Conservation (phyloP, 2,329 filamentous ascomycete genomes). For the Epichloe amarillans region DNA sequence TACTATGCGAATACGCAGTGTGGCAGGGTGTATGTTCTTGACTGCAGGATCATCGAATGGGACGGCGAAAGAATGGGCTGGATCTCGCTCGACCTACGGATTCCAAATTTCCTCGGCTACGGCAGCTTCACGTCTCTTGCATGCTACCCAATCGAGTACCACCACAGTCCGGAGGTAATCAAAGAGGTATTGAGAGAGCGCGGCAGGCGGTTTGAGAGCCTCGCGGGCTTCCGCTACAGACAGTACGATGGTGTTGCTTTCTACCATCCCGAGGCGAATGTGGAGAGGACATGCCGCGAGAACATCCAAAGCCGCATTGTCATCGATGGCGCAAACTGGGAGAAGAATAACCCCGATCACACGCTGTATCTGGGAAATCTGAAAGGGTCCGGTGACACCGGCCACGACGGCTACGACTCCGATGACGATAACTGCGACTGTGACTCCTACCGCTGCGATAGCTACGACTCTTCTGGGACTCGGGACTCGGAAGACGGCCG, state of each 20-base stretch:
- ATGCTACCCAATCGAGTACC: conserved; percentile 31
- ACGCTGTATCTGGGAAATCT: conserved; percentile 10
- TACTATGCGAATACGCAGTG: conserved; percentile 24
- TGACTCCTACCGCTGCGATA: not conserved
- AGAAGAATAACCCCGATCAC: conserved; percentile 16
- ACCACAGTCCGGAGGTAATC: conserved; percentile 25
- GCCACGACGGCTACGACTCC: not conserved
- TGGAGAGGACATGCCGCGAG: conserved; percentile 13
- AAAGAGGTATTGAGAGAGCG: conserved; percentile 22
- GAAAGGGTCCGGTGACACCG: not conserved
- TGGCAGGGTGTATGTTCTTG: conserved; percentile 25
- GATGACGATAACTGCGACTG: not conserved
- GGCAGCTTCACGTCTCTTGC: conserved; percentile 29
- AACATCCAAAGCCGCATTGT: conserved; percentile 19
- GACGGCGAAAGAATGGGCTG: conserved; percentile 34
- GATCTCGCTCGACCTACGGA: conserved; percentile 18
- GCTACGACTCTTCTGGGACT: not conserved
- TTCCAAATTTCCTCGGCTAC: conserved; percentile 30
- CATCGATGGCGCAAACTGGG: conserved; percentile 18
- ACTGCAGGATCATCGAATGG: conserved; percentile 32
- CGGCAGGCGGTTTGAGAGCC: conserved; percentile 30
- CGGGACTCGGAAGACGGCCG: conserved; percentile 10
- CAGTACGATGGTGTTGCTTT: conserved; percentile 28
- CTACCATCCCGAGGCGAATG: conserved; percentile 10
- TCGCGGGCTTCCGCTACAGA: conserved; percentile 35